Conservation (phyloP, 495 filamentous ascomycete genomes). For the Tetracladium marchalianum region DNA sequence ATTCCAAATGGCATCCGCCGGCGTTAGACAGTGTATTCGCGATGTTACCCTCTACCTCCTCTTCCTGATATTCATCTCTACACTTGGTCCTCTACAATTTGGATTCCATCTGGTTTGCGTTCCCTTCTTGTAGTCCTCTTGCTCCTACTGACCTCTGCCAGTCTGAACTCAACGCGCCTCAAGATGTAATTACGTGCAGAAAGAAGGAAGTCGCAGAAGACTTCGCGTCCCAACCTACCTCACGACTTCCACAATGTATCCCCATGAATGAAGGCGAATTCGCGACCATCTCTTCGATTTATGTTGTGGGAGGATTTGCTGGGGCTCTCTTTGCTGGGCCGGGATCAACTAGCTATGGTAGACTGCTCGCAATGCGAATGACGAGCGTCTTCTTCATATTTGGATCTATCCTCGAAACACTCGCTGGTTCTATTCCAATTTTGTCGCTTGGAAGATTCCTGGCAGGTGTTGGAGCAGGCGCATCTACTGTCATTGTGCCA, state of each 20-base stretch:
- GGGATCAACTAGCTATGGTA: slow-evolving; percentile 59
- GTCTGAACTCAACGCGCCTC: slow-evolving; percentile 92
- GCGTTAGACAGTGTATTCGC: slow-evolving; percentile 16
- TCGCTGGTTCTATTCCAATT: slow-evolving; percentile 54
- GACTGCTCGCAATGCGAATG: slow-evolving; percentile 57
- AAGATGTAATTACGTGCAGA: slow-evolving; percentile 78
- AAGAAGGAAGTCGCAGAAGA: slow-evolving; percentile 41
- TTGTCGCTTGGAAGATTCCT: slow-evolving; percentile 68
- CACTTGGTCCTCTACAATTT: slow-evolving; percentile 80
- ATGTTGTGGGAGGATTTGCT: slow-evolving; percentile 79
- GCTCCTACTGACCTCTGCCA: slow-evolving; percentile 23
- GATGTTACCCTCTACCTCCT: slow-evolving; percentile 55
- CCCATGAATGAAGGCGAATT: slow-evolving; percentile 70
- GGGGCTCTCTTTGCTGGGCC: slow-evolving; percentile 75
- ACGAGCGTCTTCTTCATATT: slow-evolving; percentile 67
- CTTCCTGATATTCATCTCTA: slow-evolving; percentile 49
- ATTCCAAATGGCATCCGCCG: slow-evolving; percentile 15
- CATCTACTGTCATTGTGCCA: slow-evolving; percentile 87
- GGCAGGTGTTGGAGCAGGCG: slow-evolving; percentile 75
- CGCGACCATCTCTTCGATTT: slow-evolving; percentile 76
- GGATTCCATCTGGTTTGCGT: slow-evolving; percentile 78
- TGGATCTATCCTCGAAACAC: slow-evolving; percentile 65
- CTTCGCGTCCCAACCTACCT: slow-evolving; percentile 18
- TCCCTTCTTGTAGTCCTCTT: background rate
- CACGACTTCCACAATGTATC: slow-evolving; percentile 62